phyloP scores from a whole-genome alignment of 208 protist genomes.

The Naegleria fowleri region DNA sequence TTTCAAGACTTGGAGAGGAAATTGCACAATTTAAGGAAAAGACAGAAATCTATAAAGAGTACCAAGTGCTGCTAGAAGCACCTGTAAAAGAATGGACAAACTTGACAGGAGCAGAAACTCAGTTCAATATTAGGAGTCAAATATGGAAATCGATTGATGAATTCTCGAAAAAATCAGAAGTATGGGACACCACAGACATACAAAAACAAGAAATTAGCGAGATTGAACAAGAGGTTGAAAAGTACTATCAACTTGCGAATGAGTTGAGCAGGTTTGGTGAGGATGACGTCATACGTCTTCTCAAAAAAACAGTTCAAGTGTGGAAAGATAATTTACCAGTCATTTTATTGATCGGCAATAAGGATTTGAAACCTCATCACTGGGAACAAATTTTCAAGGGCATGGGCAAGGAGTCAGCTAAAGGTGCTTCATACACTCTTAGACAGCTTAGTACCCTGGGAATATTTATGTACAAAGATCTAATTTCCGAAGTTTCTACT shows the following conservation, averaged over 20 bases:
- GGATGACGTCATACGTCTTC: slow-evolving; percentile 36
- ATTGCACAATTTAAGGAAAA: slow-evolving; percentile 61
- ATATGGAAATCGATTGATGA: slow-evolving; percentile 67
- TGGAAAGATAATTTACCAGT: slow-evolving; percentile 54
- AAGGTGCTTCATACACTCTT: slow-evolving; percentile 72
- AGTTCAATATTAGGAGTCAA: slow-evolving; percentile 65
- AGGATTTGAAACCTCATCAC: slow-evolving; percentile 72
- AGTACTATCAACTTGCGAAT: slow-evolving; percentile 34
- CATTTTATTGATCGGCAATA: slow-evolving; percentile 83
- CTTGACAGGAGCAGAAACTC: slow-evolving; percentile 53
- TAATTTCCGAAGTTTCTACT: slow-evolving; percentile 71
- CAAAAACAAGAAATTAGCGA: slow-evolving; percentile 38
- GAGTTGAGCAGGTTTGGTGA: slow-evolving; percentile 29
- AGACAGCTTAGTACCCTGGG: slow-evolving; percentile 54
- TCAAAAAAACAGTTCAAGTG: slow-evolving; percentile 26
- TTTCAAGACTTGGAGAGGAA: slow-evolving; percentile 66
- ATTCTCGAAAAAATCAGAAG: slow-evolving; percentile 39
- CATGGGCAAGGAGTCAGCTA: slow-evolving; percentile 68
- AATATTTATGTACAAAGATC: slow-evolving; percentile 71
- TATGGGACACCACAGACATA: slow-evolving; percentile 19
- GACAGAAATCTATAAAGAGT: slow-evolving; percentile 64
- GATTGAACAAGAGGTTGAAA: slow-evolving; percentile 36
- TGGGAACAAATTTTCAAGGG: slow-evolving; percentile 82
- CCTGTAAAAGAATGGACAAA: slow-evolving; percentile 68
- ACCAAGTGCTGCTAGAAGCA: slow-evolving; percentile 70